Base-by-base conservation (phyloP, 257 asterid species). In the Solanum chilense region DNA sequence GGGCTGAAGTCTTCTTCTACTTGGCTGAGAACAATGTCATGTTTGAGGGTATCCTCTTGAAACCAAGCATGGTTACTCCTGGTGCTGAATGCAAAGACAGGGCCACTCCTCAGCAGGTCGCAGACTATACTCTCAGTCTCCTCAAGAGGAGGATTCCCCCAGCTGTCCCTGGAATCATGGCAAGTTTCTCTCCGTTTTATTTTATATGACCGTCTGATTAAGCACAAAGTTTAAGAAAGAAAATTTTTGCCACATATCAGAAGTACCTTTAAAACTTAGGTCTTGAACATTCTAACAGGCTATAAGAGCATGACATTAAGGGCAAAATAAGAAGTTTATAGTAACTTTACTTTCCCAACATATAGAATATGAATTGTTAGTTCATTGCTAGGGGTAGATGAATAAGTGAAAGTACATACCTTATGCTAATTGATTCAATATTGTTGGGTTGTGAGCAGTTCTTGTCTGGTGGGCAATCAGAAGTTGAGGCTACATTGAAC, bases 41-140 rank as follows among this genome's bases (percentile, higher is more conserved):
- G 93, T 96, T 93, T 64, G 98, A 96, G 92, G 98, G 98, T 33
- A 94, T 96, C 86, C 98, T 96, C 86, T 92, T 96, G 86, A 96
- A 96, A 90, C 98, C 98, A 23, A 96, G 98, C 94, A 96, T 96
- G 98, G 98, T 96, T 20, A 96, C 98, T 14, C 98, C 98, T n/a
- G 98, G 98, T 13, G 98, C 98, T 4, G 96, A 96, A 85, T 93
- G 94, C 93, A 92, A 96, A 91, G 96, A 96, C 8, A 86, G 52
- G 89, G 98, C 94, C 84, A 92, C 96, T 11, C 98, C 98, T 0
- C 91, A 93, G 66, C 84, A 93, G 87, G 96, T 96, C 10, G 98
- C 98, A 2, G 88, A 87, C 7, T 96, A 94, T 94, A 96, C 98
- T 31, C 98, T 96, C 91, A 89, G 84, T 83, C 98, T 96, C 89